Evolutionary conservation across 345 rosid genomes (phyloP).

Genomic region (Rhodamnia rubescens): DNA sequence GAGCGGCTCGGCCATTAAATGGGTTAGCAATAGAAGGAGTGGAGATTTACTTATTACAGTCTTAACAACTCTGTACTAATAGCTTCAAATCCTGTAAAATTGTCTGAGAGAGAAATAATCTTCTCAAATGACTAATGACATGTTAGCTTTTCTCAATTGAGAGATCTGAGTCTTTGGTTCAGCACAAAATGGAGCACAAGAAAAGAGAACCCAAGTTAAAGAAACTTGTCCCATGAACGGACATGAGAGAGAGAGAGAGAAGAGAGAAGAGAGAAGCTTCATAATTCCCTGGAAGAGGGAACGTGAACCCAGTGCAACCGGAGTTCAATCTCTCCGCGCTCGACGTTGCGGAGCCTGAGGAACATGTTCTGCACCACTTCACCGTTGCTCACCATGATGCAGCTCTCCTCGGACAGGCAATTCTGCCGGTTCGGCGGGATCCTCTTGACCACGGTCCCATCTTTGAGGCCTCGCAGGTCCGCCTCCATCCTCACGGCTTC

Average conservation of each 20-base stretch:
- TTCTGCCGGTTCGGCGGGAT: constrained; percentile 14
- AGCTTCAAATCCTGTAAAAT: too few relatives aligned
- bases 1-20: too few relatives aligned
- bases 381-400: constrained; percentile 6
- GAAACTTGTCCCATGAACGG: not conserved
- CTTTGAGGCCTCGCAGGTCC: constrained; percentile 6
- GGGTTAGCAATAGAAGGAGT: too few relatives aligned
- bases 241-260: not conserved
- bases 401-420: constrained; percentile 27
- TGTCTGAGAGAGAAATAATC: too few relatives aligned
- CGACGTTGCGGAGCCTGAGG: constrained; percentile 29
- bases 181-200: too few relatives aligned
- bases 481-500: constrained; percentile 36
- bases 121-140: not conserved
- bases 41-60: too few relatives aligned
- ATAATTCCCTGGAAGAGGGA: not conserved
- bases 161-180: not conserved
- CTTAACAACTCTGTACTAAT: too few relatives aligned
- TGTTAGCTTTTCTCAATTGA: not conserved
- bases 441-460: constrained; percentile 19
- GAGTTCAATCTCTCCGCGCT: constrained; percentile 31
- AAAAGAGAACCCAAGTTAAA: too few relatives aligned
- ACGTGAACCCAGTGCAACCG: constrained; percentile 29
- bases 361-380: constrained; percentile 14
- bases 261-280: not conserved